These are phyloP conservation scores for Cladophialophora immunda DNA, from an alignment of 2,329 filamentous ascomycete genomes.

Conservation along the genomic window DNA sequence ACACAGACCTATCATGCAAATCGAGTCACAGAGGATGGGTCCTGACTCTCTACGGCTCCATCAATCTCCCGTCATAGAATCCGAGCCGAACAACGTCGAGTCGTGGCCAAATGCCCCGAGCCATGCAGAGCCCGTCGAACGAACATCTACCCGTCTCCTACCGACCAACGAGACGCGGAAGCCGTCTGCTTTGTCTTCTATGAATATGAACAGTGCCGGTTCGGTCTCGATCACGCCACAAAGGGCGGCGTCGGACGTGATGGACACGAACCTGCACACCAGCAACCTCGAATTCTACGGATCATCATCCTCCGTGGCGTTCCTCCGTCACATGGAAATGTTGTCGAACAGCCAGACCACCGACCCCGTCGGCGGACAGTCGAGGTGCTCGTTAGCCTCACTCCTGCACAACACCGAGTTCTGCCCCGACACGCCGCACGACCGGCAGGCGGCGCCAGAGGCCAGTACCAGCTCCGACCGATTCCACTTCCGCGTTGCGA, in stretches of 20 bases:
- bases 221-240: conserved; percentile 2
- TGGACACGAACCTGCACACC: conserved; percentile 57
- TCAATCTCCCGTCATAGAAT: too few species aligned
- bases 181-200: neutral
- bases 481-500: conserved; percentile 56
- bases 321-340: conserved; percentile 49
- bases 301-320: conserved; percentile 57
- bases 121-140: too few species aligned
- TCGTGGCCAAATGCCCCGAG: too few species aligned
- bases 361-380: conserved; percentile 28
- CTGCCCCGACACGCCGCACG: conserved; percentile 41
- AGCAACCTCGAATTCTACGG: conserved; percentile 59
- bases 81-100: too few species aligned
- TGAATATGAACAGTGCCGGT: neutral
- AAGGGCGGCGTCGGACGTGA: conserved; percentile 49
- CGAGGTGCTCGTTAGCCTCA: conserved; percentile 53
- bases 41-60: too few species aligned
- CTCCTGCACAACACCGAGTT: conserved; percentile 58
- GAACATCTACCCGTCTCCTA: neutral
- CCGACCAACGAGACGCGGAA: neutral
- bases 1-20: neutral
- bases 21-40: too few species aligned
- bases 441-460: conserved; percentile 31
- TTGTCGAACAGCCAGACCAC: conserved; percentile 45
- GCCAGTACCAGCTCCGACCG: conserved; percentile 42